A percentile compares a stretch with the other conserved stretches of the same genome.
These are phyloP conservation scores for Cruciata laevipes DNA, from an alignment of 257 asterid species.

Conservation along the genomic window DNA sequence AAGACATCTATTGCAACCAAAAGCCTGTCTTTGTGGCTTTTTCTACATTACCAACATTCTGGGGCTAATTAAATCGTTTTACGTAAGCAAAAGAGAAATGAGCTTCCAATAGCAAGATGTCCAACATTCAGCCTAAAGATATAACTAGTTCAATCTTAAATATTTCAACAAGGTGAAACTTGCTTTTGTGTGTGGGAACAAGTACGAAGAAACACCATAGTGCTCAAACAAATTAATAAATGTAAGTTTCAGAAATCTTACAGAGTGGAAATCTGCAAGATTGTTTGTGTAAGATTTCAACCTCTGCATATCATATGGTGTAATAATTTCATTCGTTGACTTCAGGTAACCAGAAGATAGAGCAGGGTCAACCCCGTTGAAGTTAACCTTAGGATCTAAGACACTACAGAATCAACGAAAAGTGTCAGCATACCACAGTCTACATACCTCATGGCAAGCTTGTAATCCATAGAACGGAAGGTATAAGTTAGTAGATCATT, in stretches of 20 bases:
- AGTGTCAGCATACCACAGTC: slow-evolving; percentile 19
- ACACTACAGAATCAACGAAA: slow-evolving; percentile 49
- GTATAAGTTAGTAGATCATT: slow-evolving; percentile 38
- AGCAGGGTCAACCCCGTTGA: slow-evolving; percentile 39
- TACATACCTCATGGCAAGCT: slow-evolving; percentile 81
- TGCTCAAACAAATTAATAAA: background rate
- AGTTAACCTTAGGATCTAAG: slow-evolving; percentile 78
- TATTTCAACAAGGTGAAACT: background rate
- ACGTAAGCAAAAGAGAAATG: background rate
- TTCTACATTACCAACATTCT: background rate
- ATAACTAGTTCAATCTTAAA: background rate
- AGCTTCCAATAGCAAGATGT: background rate
- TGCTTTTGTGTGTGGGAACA: background rate
- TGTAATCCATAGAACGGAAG: slow-evolving; percentile 78
- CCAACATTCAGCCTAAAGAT: background rate
- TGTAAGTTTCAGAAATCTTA: slow-evolving; percentile 19
- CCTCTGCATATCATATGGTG: slow-evolving; percentile 53
- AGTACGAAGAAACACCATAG: background rate
- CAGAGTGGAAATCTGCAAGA: slow-evolving; percentile 58
- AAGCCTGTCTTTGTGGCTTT: background rate
- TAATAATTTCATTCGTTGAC: slow-evolving; percentile 38
- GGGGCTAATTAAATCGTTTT: background rate
- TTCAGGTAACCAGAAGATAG: slow-evolving; percentile 32
- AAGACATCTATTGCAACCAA: too few species aligned
- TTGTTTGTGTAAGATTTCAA: slow-evolving; percentile 75